Base-by-base conservation (phyloP, 2,329 filamentous ascomycete genomes). In the Exserohilum turcica region DNA sequence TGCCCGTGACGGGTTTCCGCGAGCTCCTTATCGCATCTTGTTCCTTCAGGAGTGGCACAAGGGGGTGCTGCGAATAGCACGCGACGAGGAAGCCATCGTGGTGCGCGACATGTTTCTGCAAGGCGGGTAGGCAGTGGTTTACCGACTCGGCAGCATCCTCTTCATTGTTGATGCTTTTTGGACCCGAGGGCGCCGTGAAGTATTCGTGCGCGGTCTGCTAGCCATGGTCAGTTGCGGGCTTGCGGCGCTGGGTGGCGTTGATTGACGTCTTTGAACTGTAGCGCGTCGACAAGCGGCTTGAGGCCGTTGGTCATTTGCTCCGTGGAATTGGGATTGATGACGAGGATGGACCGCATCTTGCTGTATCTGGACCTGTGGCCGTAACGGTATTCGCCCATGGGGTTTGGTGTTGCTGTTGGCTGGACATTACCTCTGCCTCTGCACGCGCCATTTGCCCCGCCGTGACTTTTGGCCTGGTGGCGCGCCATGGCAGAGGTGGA, bases 11-110 rank as follows among this genome's bases (percentile, higher is more conserved):
- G 29, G 85, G 82, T 73, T 77, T 83, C 53, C 71, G 72, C 8
- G 59, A 60, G 12, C 61, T 53, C 5, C 72, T 74, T 46, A 72
- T 65, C 1, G 68, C 59, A 10, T 78, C 73, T 12, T 77, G 66
- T n/a, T 75, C 59, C 54, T 80, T 80, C 9, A 96, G 76, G 43
- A 81, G 73, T 0, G 79, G 73, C 0, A 96, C 90, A 0, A 97
- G 82, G 0, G 89, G 86, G 68, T 97, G 92, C 1, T 89, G 85
- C 54, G 90, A 94, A 77, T 91, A 97, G 77, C 93, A 97, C 16
- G 92, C 92, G 2, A 97, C 83, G 0, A 97, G 81, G 57, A 95
- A 87, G n/a, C 82, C 91, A 67, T 94, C 86, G 72, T 90, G 85
- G 24, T 75, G 64, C 2, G 72, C 54, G 0, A 82, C 70, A 0